Base-by-base conservation (phyloP, 2,329 filamentous ascomycete genomes). In the Fonsecaea nubica region DNA sequence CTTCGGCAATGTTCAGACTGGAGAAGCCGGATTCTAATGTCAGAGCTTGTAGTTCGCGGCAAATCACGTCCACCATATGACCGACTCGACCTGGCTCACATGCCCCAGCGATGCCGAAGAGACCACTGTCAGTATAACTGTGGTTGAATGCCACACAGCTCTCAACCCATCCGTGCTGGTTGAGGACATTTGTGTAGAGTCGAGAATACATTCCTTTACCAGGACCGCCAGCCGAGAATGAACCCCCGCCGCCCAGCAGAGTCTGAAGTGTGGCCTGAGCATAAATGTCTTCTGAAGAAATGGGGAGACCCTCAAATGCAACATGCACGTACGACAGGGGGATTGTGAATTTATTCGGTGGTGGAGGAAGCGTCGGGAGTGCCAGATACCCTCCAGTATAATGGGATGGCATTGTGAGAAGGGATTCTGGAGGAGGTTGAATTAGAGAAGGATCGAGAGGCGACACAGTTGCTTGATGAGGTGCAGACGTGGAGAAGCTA, bases 141-240 rank as follows among this genome's bases (percentile, higher is more conserved):
- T 98, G 93, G 84, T 98, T 98, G 84, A 98, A 98, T 35, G 94
- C 91, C 59, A 96, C 86, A 81, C 95, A 98, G 67, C 89, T 93
- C 81, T 99, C 95, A 32, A 99, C 92, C 94, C 94, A 99, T 73
- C 91, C 92, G 81, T 97, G 90, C 80, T 98, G 93, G 83, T 99
- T 99, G 59, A 99, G 87, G 0, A 98, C 94, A 77, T 97, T 97
- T 70, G 93, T 98, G 84, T 97, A 99, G 8, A 99, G 87, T 12
- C 95, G 90, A 42, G 92, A 96, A 84, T 98, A 98, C 95, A 99
- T 99, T 78, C 95, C 95, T 83, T 99, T 99, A 61, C 95, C 95
- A 4, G 95, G 95, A 0, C 95, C 95, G 74, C 95, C 95, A 62
- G 95, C 95, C 15, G 92, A 96, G 83, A 99, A 99, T 63, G 93